Percentiles rank a stretch among this genome's conserved stretches.
Conservation (phyloP, 163 green algal species). For the Picocystis sp. region DNA sequence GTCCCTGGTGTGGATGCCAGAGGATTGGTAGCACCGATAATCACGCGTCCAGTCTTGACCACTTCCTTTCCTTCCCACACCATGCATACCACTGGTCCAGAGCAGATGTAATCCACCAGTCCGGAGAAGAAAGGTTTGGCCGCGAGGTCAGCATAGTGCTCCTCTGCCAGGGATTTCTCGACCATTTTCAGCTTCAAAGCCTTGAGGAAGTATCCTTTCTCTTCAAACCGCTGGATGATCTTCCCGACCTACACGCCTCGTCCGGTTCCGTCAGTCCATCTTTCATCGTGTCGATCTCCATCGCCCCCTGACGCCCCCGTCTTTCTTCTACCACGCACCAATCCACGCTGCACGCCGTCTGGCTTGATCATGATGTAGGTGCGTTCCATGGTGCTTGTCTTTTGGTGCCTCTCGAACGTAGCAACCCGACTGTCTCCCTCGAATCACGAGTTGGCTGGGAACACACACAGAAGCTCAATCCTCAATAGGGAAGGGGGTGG, state of each 20-base stretch:
- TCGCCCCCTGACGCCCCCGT: no score
- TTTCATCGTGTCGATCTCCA: no score
- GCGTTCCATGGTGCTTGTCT: conserved; percentile 17
- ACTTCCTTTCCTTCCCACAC: conserved; percentile 50
- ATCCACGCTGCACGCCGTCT: conserved; percentile 28
- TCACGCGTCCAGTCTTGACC: conserved; percentile 40
- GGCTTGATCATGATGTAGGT: conserved; percentile 82
- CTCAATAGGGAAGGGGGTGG: no score
- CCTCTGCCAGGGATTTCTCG: conserved; percentile 56
- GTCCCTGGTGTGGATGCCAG: conserved; percentile 32
- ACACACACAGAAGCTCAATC: no score
- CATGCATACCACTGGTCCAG: conserved; percentile 48
- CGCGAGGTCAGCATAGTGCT: conserved; percentile 76
- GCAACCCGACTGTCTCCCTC: no score
- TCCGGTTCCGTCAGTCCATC: no score
- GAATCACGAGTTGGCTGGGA: no score
- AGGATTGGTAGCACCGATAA: conserved; percentile 62
- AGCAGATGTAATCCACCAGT: conserved; percentile 23
- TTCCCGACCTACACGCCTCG: conserved; percentile 22
- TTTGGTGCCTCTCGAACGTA: no score
- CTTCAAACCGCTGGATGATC: conserved; percentile 13
- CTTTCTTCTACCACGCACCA: conserved; percentile 4
- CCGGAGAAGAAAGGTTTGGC: conserved; percentile 63
- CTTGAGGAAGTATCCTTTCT: conserved; percentile 17
- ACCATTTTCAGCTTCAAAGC: conserved; percentile 72